Evolutionary conservation across 2,329 filamentous ascomycete species (phyloP).

Genomic region (Aureobasidium sp.): DNA sequence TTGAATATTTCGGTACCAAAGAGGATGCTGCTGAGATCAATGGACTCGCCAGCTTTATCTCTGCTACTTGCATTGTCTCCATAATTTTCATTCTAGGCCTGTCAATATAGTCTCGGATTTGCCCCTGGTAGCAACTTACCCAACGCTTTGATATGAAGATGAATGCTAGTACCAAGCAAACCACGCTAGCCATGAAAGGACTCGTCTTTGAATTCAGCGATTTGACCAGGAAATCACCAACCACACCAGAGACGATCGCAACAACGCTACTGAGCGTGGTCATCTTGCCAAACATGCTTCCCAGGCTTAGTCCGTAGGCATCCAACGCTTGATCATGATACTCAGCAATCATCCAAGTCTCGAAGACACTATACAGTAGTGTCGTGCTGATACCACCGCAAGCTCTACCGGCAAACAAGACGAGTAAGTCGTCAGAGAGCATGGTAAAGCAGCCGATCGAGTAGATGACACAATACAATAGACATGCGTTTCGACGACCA

Average conservation of each 20-base stretch:
- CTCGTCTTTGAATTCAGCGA: slow-evolving; percentile 41
- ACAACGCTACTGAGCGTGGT: slow-evolving; percentile 47
- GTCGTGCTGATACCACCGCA: slow-evolving; percentile 49
- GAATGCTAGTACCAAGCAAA: slow-evolving; percentile 37
- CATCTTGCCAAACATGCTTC: slow-evolving; percentile 45
- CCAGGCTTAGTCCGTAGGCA: slow-evolving; percentile 37
- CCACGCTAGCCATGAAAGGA: slow-evolving; percentile 42
- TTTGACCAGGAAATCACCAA: slow-evolving; percentile 44
- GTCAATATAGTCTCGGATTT: not conserved
- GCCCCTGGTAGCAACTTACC: slow-evolving; percentile 29
- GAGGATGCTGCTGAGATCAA: not conserved
- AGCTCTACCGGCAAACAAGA: slow-evolving; percentile 45
- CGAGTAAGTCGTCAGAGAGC: slow-evolving; percentile 34
- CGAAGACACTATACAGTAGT: slow-evolving; percentile 50
- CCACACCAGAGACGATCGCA: slow-evolving; percentile 46
- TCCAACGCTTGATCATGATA: slow-evolving; percentile 41
- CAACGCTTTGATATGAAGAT: slow-evolving; percentile 41
- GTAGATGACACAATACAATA: slow-evolving; percentile 47
- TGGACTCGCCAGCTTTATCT: not conserved
- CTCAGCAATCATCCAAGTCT: slow-evolving; percentile 55
- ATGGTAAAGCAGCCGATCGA: slow-evolving; percentile 46
- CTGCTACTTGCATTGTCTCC: slow-evolving; percentile 23
- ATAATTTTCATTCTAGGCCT: slow-evolving; percentile 41
- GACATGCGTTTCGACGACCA: slow-evolving; percentile 45
- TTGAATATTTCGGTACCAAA: not conserved